Evolutionary conservation across 495 filamentous ascomycete species (phyloP).

Genomic region (Immersiella caudata): DNA sequence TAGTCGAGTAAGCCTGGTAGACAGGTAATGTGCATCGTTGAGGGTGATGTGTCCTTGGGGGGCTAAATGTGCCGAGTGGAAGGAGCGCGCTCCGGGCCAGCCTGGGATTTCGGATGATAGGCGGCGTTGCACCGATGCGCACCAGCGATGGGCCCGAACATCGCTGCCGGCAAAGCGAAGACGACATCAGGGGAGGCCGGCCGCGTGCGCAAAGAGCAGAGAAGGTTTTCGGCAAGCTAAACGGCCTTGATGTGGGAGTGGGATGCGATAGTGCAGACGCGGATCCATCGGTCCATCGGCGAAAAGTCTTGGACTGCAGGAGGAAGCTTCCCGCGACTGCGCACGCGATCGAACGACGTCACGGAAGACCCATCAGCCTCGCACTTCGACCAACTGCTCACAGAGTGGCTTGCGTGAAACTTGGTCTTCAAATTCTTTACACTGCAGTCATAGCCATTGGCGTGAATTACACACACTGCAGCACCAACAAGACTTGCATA

Average conservation of each 20-base stretch:
- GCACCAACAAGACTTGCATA: background rate
- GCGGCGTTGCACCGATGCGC: constrained; percentile 9
- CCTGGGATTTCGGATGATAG: constrained; percentile 5
- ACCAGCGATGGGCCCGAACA: constrained; percentile 8
- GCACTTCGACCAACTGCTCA: background rate
- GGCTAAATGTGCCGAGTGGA: constrained; percentile 24
- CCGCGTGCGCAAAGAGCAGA: background rate
- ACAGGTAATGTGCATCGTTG: constrained; percentile 27
- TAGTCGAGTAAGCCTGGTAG: constrained; percentile 37
- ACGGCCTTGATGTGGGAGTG: background rate
- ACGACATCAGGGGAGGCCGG: background rate
- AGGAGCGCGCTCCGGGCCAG: constrained; percentile 19
- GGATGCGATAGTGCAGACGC: background rate
- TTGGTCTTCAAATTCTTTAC: background rate
- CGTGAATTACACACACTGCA: background rate
- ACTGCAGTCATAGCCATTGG: background rate
- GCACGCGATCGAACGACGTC: background rate
- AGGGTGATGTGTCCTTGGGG: constrained; percentile 27
- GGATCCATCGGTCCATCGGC: background rate
- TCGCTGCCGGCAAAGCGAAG: background rate
- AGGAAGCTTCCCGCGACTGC: background rate
- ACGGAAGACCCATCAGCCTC: background rate
- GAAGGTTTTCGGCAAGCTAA: background rate
- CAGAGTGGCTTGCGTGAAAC: too few species aligned
- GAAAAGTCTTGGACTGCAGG: background rate